Evolutionary conservation across 371 early-diverging fungal species (phyloP).

Genomic region (Haplosporangium sp.): DNA sequence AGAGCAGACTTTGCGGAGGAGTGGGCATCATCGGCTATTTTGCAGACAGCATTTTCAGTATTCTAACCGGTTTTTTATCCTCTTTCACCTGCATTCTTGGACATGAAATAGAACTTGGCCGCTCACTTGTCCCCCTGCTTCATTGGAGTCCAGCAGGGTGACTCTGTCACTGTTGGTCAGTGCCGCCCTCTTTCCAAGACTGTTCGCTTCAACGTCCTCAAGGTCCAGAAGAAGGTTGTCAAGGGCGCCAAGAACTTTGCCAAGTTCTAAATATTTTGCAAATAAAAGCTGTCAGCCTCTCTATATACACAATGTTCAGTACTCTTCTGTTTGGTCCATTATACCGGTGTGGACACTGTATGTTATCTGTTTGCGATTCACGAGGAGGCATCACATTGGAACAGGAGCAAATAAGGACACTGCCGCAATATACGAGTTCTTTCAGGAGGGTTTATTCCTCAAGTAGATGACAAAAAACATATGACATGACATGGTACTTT

Average conservation of each 20-base stretch:
- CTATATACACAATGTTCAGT: constrained; percentile 7
- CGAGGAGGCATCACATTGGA: too few species aligned
- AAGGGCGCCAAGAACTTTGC: constrained; percentile 95
- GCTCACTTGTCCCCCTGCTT: constrained; percentile 99
- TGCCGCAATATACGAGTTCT: too few species aligned
- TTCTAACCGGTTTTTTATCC: constrained; percentile 1
- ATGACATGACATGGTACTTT: background rate
- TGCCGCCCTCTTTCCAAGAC: constrained; percentile 92
- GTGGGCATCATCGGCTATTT: background rate
- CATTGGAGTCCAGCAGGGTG: constrained; percentile 86
- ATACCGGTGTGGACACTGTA: too few species aligned
- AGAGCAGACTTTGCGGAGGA: background rate
- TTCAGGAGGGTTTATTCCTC: too few species aligned
- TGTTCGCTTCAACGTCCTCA: constrained; percentile 99
- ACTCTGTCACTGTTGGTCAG: constrained; percentile 56
- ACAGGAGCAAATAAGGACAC: too few species aligned
- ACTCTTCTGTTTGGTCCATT: background rate
- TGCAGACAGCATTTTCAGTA: background rate
- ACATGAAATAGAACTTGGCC: constrained; percentile 82
- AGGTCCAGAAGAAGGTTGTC: constrained; percentile 88
- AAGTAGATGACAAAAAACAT: background rate
- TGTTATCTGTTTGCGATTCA: too few species aligned
- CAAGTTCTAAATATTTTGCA: constrained; percentile 79
- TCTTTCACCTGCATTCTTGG: background rate
- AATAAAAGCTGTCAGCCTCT: constrained; percentile 22